A percentile compares a stretch with the other conserved stretches of the same genome.
phyloP scores from a whole-genome alignment of 2,329 filamentous ascomycete genomes.

The Xylariaceae sp. region DNA sequence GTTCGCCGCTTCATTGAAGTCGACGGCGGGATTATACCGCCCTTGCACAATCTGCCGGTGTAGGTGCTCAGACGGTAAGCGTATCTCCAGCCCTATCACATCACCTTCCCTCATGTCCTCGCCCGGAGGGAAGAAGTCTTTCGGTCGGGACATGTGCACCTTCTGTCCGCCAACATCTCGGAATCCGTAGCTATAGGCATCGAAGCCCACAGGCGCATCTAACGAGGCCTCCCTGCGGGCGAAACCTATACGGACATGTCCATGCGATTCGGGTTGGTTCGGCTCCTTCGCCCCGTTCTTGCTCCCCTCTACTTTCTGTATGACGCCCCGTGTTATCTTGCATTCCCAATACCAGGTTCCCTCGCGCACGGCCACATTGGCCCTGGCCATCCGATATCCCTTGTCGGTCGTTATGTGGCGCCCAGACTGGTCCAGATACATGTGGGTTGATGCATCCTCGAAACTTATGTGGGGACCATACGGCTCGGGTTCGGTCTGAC shows the following conservation, averaged over 20 bases:
- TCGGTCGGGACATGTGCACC: conserved; percentile 88
- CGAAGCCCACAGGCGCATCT: conserved; percentile 79
- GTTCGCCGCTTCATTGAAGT: conserved; percentile 55
- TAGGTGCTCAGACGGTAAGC: conserved; percentile 74
- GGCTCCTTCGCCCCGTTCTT: conserved; percentile 46
- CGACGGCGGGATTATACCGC: conserved; percentile 80
- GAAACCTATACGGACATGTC: conserved; percentile 80
- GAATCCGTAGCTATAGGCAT: conserved; percentile 90
- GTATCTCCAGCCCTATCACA: conserved; percentile 84
- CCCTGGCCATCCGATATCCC: conserved; percentile 84
- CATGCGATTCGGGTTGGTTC: conserved; percentile 43
- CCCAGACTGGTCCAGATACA: conserved; percentile 73
- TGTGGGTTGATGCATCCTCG: conserved; percentile 81
- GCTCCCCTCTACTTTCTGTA: neutral
- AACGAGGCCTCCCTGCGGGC: conserved; percentile 73
- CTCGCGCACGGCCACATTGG: conserved; percentile 84
- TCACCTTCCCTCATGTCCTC: conserved; percentile 84
- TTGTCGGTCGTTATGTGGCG: conserved; percentile 82
- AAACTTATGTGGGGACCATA: conserved; percentile 83
- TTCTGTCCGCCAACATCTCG: conserved; percentile 87
- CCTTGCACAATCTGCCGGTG: conserved; percentile 86
- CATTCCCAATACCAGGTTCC: conserved; percentile 94
- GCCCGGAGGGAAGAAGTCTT: conserved; percentile 75
- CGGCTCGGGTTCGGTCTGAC: conserved; percentile 79
- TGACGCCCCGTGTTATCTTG: conserved; percentile 68